Evolutionary conservation across 148 eudicot genomes (phyloP), one percentile per base, ranked within the genome.

Genomic region (Pouteria glomerata): DNA sequence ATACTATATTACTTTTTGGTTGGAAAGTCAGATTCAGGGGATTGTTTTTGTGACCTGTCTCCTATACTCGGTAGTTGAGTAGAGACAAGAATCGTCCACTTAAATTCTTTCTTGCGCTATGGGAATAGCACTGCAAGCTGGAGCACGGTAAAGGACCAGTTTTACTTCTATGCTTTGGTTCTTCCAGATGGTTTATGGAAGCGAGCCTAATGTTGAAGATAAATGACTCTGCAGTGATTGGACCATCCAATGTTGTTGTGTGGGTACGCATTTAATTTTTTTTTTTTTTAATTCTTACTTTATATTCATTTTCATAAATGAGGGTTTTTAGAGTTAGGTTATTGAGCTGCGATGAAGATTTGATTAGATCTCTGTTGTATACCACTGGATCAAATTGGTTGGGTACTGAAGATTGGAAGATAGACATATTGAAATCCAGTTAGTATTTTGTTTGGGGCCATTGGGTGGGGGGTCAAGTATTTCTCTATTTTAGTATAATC

Each of bases 271-370:
- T 78, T 71, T 71, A 29, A 66, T 45, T 42, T 57, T 57, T 51
- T 71, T 23, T 41, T 72, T 68, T 75, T 19, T 69, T 70, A n/a
- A n/a, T 82, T 74, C 72, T 66, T 78, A 66, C 74, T 82, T 72
- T 50, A 65, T 69, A 77, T 82, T 80, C 79, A 62, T 65, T 75
- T 81, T 74, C 75, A 74, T 69, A 59, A 74, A 80, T 64, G 74
- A 74, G 61, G 79, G 74, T 64, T 77, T 70, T 80, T 57, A 63
- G 76, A 66, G 80, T 37, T 71, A 63, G 68, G 52, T 70, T 23
- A 19, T 62, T 68, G 59, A 63, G 45, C 70, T 55, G 63, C 63
- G 23, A 12, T 30, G 19, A 23, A 68, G 26, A 57, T 19, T 50
- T 60, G 72, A 34, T 31, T 77, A 67, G 68, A 35, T 51, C 48